Evolutionary conservation across 2,329 filamentous ascomycete species (phyloP), one percentile per base, ranked within the genome.

Genomic region (Botryotinia narcissicola): DNA sequence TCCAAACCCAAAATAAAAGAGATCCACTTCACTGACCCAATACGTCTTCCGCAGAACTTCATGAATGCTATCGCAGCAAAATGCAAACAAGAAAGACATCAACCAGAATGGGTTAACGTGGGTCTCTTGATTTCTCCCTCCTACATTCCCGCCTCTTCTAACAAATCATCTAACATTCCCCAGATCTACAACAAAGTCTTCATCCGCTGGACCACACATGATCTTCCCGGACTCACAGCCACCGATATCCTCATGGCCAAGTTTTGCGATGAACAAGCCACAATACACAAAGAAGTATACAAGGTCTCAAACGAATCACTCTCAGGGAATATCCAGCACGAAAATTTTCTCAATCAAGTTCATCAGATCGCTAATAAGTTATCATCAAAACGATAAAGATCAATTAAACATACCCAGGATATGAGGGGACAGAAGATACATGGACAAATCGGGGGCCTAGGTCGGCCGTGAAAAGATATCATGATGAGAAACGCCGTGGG

Each of bases 81-180:
- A 78, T 92, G 90, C 82, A 91, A 91, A 79, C 81, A 87, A 54
- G 86, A 87, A 78, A 91, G 89, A 77, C 92, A 94, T 80, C 92
- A 94, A 78, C 91, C 92, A 0, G 91, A 93, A 81, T 93, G 91
- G 91, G 91, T 90, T 3, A 93, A 94, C 79, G 91, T 91, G 82
- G 76, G 85, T 80, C 40, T 71, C 35, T 32, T 22, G 37, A 14
- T 10, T 46, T 20, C 4, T 54, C 9, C 32, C 12, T 61, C 22
- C 1, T 48, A 57, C 16, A 44, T 44, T 7, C 20, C 7, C 1
- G 57, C 3, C 9, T 25, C 18, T 40, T n/a, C 16, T 61, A 63
- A 10, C 6, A 48, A 40, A 42, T 7, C 35, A 3, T 18, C 66
- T 57, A 32, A 57, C 1, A 42, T 0, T 10, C 2, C n/a, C 9